Base-by-base conservation (phyloP, 768 basidiomycete species). In the Boletus pseudopeckii region DNA sequence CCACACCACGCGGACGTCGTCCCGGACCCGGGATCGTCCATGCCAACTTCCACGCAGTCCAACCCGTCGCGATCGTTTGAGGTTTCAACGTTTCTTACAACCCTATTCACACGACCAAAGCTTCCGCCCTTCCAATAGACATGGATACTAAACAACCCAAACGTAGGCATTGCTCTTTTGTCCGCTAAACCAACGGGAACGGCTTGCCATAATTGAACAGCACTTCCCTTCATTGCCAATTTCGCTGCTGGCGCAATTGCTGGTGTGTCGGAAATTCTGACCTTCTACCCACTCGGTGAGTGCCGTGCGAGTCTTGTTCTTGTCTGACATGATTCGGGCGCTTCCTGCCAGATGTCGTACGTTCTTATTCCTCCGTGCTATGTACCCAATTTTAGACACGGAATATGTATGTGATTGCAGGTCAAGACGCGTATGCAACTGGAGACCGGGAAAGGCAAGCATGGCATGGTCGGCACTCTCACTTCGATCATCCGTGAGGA, bases 341-440 rank as follows among this genome's bases (percentile, higher is more conserved):
- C 13, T 6, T 10, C 48, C 24, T 47, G 11, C 36, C 47, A 88
- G 92, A 96, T 90, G 93, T 96, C 64, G 90, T 92, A 73, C 64
- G 90, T 83, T 26, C 44, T 46, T 20, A 30, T 45, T 18, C 15
- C 24, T 41, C 26, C 34, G 30, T 28, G 28, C 9, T 6, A 5
- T 53, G 11, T 13, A 7, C 45, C 52, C 30, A 26, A 45, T 41
- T 40, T 48, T 43, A 48, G 36, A 50, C 40, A 41, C 7, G 26
- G 39, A 54, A 47, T 58, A 22, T 39, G 52, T 58, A 22, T 39
- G 52, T 55, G 17, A 53, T 58, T 41, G 41, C 66, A 93, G 90
- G 93, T 98, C 68, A 98, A 99, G 76, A 99, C 97, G 20, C 90
- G 97, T 26, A 95, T 98, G 85, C 97, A 99, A 69, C 79, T 99